Base-by-base conservation (phyloP, 768 basidiomycete species). In the Lactifluus piperatus region DNA sequence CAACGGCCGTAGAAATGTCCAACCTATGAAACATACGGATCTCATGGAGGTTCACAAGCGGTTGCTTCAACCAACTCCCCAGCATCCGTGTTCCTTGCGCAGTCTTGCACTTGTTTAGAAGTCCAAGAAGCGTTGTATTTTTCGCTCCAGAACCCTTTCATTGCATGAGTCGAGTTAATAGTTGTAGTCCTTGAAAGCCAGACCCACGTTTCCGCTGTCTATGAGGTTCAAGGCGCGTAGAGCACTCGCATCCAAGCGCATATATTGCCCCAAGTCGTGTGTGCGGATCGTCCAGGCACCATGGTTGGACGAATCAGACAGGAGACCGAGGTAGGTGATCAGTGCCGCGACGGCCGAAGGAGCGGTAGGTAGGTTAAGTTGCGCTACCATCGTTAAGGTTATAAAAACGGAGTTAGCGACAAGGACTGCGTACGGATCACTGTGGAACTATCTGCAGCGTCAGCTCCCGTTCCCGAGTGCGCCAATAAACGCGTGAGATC, bases 171-270 rank as follows among this genome's bases (percentile, higher is more conserved):
- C 54, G 43, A 51, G 24, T 48, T 0, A 54, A 18, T 9, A 41
- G 14, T 14, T 49, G n/a, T 5, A 14, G 47, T 36, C 13, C 37
- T 41, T 43, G 34, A n/a, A 46, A 37, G 8, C 30, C 13, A 16
- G 26, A 34, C 71, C 51, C 66, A 82, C 79, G 67, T 70, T 68
- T 66, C 66, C 66, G 49, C 54, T 83, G 55, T 94, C 91, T 27
- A 88, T 82, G 16, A 98, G 74, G 67, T 92, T 91, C 26, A 99
- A 74, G 1, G 97, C 97, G 51, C 88, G 81, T 18, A 98, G 75
- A 0, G 97, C 95, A 62, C 93, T 95, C 1, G 97, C 92, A 69
- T 99, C 97, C 9, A 98, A 80, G 58, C 86, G 86, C 94, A 99
- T 97, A 71, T 87, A 98, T 68, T 91, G 94, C 2, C 88, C 83